phyloP scores from a whole-genome alignment of 305 asterid species.

The Coffea humblotiana region DNA sequence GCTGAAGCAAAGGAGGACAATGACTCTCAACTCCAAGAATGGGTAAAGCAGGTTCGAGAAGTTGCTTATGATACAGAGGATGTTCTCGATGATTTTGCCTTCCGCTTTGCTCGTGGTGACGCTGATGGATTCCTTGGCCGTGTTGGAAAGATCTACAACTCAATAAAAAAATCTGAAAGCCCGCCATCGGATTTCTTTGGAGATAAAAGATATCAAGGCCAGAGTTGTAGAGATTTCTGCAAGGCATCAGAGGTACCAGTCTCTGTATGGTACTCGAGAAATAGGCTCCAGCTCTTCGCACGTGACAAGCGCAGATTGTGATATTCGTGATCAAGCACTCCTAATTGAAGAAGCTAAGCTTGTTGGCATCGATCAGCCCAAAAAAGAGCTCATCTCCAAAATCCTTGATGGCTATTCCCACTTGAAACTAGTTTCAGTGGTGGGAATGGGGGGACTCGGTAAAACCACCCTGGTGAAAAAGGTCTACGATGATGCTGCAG shows the following conservation, averaged over 20 bases:
- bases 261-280: constrained; percentile 9
- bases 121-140: constrained; percentile 2
- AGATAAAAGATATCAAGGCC: constrained; percentile 26
- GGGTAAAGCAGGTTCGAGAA: constrained; percentile 40
- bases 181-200: constrained; percentile 18
- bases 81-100: constrained; percentile 33
- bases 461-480: constrained; percentile 20
- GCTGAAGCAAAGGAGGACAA: constrained; percentile 27
- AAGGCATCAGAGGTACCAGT: constrained; percentile 30
- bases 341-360: constrained; percentile 17
- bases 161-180: constrained; percentile 15
- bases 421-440: constrained; percentile 14
- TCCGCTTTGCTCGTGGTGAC: background rate
- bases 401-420: background rate
- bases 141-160: constrained; percentile 6
- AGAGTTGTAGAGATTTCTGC: constrained; percentile 20
- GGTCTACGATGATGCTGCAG: constrained; percentile 15
- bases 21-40: constrained; percentile 24
- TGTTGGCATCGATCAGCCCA: constrained; percentile 22
- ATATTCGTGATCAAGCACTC: constrained; percentile 17
- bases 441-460: constrained; percentile 29
- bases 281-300: constrained; percentile 7
- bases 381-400: background rate
- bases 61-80: constrained; percentile 36
- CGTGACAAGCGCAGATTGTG: background rate